A percentile compares a stretch with the other conserved stretches of the same genome.
These are phyloP conservation scores for Petunia hybrid DNA, from an alignment of 305 asterid genomes.

Conservation along the genomic window DNA sequence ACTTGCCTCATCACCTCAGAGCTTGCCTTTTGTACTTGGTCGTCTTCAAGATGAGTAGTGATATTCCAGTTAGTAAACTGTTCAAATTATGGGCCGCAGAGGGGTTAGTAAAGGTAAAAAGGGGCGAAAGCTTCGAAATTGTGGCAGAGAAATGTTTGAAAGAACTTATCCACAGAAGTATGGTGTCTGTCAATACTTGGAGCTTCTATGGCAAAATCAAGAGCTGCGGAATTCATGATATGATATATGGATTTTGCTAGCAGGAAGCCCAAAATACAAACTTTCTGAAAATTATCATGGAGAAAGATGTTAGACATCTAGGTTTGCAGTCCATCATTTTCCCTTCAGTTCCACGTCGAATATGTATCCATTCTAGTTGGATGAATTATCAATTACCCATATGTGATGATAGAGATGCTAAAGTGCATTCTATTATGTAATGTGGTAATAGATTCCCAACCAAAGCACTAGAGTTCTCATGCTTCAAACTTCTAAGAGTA, in stretches of 20 bases:
- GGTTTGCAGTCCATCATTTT: not conserved
- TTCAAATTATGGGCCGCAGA: conserved; percentile 11
- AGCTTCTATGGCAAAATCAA: conserved; percentile 18
- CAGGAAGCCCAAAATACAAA: not conserved
- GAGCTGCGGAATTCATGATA: conserved; percentile 12
- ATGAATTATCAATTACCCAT: not conserved
- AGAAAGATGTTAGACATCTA: not conserved
- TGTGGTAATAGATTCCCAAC: not conserved
- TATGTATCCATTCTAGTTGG: not conserved
- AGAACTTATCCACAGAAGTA: not conserved
- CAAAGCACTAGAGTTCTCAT: not conserved
- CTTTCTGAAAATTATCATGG: not conserved
- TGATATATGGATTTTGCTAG: not conserved
- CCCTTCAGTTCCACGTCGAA: not conserved
- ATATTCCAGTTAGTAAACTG: not conserved
- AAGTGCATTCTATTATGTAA: not conserved
- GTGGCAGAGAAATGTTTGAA: conserved; percentile 10
- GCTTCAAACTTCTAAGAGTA: conserved; percentile 11
- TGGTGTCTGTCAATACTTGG: not conserved
- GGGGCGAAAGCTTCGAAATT: not conserved
- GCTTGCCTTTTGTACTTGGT: conserved; percentile 19
- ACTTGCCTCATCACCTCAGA: not conserved
- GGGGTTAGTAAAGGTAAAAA: not conserved
- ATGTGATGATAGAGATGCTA: not conserved
- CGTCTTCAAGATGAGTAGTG: not conserved